Conservation (phyloP, 176 grass and related monocot genomes). For the Otatea glauca region DNA sequence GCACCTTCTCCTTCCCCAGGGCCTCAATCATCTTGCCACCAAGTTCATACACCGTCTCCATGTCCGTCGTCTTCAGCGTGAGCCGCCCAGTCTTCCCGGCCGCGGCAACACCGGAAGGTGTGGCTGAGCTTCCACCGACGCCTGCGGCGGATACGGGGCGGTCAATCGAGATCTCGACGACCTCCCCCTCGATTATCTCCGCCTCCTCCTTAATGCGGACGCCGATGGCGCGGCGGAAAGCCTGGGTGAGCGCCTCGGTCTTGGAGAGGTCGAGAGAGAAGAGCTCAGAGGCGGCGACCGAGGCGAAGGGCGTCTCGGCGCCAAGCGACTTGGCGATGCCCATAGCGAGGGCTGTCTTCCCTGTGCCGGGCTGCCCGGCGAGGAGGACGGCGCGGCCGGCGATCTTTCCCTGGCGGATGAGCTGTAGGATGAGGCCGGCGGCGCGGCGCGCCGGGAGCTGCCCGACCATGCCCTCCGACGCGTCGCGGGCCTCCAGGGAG, state of each 20-base stretch:
- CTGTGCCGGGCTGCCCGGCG: conserved; percentile 88
- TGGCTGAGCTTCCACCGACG: conserved; percentile 33
- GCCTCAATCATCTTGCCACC: conserved; percentile 99
- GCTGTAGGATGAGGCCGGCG: conserved; percentile 80
- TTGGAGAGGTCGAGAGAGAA: conserved; percentile 97
- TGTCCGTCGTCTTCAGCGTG: conserved; percentile 91
- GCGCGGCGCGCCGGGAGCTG: conserved; percentile 83
- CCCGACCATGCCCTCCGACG: conserved; percentile 98
- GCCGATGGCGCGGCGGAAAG: conserved; percentile 85
- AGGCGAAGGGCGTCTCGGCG: conserved; percentile 86
- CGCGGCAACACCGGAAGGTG: conserved; percentile 42
- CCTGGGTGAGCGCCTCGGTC: conserved; percentile 91
- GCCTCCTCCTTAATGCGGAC: conserved; percentile 99
- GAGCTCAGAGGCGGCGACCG: conserved; percentile 81
- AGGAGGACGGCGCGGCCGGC: conserved; percentile 84
- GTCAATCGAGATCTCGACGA: conserved; percentile 91
- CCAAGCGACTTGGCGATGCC: conserved; percentile 96
- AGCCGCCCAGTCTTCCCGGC: conserved; percentile 72
- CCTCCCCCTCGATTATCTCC: conserved; percentile 98
- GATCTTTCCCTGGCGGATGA: conserved; percentile 86
- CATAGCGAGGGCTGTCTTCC: conserved; percentile 94
- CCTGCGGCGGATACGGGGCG: conserved; percentile 52
- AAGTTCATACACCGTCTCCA: conserved; percentile 95
- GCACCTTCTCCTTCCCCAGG: conserved; percentile 89
- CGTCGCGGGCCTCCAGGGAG: conserved; percentile 76